A percentile compares a stretch with the other conserved stretches of the same genome.
These are phyloP conservation scores for Suillus tomentosus DNA, from an alignment of 768 basidiomycete species.

Conservation along the genomic window DNA sequence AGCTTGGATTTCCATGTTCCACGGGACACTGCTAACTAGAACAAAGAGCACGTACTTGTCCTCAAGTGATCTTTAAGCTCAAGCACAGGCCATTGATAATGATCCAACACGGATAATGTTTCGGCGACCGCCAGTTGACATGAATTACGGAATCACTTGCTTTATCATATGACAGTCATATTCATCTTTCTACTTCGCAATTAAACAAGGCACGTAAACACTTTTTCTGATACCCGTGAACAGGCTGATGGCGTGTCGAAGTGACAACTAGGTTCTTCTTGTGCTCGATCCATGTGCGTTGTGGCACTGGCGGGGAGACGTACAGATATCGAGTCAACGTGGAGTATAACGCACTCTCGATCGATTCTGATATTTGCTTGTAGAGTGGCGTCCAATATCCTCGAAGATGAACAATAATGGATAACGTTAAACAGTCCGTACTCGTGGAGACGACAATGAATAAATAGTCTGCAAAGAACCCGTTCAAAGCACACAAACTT, in stretches of 20 bases:
- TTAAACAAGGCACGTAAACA: not conserved
- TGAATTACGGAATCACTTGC: not conserved
- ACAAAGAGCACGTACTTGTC: slow-evolving; percentile 1
- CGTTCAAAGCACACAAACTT: no score
- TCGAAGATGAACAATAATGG: not conserved
- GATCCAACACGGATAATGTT: not conserved
- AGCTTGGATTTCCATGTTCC: not conserved
- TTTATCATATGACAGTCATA: not conserved
- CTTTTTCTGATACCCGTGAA: not conserved
- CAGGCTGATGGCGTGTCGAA: not conserved
- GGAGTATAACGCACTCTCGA: not conserved
- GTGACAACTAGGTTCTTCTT: not conserved
- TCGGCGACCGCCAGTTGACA: not conserved
- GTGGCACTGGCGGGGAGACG: not conserved
- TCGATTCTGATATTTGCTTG: no score
- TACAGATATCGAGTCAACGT: not conserved
- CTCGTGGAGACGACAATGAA: not conserved
- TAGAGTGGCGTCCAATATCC: no score
- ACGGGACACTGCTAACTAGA: not conserved
- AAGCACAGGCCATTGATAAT: not conserved
- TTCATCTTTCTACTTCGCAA: no score
- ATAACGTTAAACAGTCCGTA: not conserved
- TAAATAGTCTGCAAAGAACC: slow-evolving; percentile 1
- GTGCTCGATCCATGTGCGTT: not conserved
- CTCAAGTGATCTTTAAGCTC: not conserved